Base-by-base conservation (phyloP, 2,329 filamentous ascomycete species). In the Eutypella sp. region DNA sequence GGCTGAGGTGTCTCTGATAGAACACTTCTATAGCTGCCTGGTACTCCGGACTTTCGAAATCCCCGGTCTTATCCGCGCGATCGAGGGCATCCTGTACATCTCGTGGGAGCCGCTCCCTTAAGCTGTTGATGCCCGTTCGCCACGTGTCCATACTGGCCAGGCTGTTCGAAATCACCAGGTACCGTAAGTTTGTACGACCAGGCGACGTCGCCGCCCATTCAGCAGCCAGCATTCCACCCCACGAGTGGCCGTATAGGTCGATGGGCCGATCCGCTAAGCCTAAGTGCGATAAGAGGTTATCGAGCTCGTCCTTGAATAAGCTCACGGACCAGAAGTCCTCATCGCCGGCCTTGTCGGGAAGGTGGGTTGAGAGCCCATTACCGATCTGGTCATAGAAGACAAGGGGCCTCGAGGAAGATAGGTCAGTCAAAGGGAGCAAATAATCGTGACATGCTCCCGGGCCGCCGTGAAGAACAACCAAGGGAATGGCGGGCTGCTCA, bases 301-400 rank as follows among this genome's bases (percentile, higher is more conserved):
- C 65, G 1, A 79, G 65, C 53, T 79, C 74, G 13, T 56, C 57
- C 19, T 69, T 60, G 62, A 78, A 79, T 2, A 79, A 62, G 2
- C 70, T 60, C 0, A 67, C 51, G 0, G 63, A 67, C 74, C 74
- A 79, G 61, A 79, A 79, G 0, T 22, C 45, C 18, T 63, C 60
- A 40, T 76, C 69, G 10, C 70, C 68, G 9, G 58, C 58, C 45
- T 70, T 73, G 24, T 74, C 68, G 0, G 55, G 67, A 10, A 78
- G 62, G 44, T 71, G 74, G 0, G 75, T 79, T 4, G 69, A 75
- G 13, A 56, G 55, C 8, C 73, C 76, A 49, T 68, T 71, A 19
- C 76, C 75, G 42, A 79, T 63, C 48, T 79, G 75, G 52, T 80
- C 75, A 56, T 79, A 79, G 55, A 78, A 68, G 23, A 79, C 57